phyloP scores from a whole-genome alignment of 179 eudicot species.

The Drosera spatulata region DNA sequence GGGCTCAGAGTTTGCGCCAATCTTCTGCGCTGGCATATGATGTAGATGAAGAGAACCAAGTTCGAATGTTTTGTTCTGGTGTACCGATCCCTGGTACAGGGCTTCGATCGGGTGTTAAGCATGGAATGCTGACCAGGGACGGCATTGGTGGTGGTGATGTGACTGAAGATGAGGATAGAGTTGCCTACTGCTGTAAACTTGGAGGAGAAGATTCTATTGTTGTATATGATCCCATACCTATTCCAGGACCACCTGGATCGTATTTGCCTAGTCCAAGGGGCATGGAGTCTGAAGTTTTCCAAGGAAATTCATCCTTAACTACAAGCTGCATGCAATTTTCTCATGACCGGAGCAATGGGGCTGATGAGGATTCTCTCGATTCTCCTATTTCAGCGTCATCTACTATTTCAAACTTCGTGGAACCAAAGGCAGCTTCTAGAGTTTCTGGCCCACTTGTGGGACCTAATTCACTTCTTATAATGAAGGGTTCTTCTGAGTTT shows the following conservation, averaged over 20 bases:
- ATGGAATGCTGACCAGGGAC: constrained; percentile 21
- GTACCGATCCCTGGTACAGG: constrained; percentile 7
- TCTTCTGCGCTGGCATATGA: constrained; percentile 3
- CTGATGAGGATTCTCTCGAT: constrained; percentile 35
- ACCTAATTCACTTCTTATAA: constrained; percentile 1
- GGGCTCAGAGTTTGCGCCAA: not conserved
- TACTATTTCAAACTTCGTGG: constrained; percentile 34
- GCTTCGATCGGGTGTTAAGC: constrained; percentile 17
- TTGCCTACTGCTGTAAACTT: constrained; percentile 17
- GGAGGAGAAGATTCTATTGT: constrained; percentile 23
- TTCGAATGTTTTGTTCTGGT: constrained; percentile 9
- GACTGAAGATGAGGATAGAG: constrained; percentile 14
- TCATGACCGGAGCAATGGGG: constrained; percentile 33
- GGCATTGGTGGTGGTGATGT: constrained; percentile 16
- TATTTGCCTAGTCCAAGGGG: constrained; percentile 76
- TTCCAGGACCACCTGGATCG: constrained; percentile 95
- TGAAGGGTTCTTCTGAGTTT: constrained; percentile 17
- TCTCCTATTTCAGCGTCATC: constrained; percentile 52
- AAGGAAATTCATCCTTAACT: constrained; percentile 45
- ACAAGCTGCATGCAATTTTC: constrained; percentile 31
- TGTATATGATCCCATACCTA: constrained; percentile 62
- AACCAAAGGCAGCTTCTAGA: constrained; percentile 18
- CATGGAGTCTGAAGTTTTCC: constrained; percentile 60
- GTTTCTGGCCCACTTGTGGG: constrained; percentile 7
- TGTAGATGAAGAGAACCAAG: constrained; percentile 12